Evolutionary conservation across 768 basidiomycete genomes (phyloP).

Genomic region (Dentipellis sp.): DNA sequence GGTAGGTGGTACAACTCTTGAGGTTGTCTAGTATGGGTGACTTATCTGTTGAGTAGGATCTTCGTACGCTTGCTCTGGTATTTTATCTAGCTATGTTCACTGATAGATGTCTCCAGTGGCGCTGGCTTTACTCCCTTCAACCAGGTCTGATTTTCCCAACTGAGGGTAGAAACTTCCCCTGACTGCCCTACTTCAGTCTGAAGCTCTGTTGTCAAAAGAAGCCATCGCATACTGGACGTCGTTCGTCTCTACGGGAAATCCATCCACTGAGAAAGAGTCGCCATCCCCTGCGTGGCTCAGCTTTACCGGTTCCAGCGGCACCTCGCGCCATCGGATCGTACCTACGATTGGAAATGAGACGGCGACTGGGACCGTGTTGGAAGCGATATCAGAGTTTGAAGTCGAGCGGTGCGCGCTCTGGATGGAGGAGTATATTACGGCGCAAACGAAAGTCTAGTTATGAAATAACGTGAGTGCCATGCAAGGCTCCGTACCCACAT

Average conservation of each 20-base stretch:
- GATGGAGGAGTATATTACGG: not conserved
- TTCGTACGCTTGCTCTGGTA: not conserved
- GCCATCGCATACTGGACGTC: slow-evolving; percentile 39
- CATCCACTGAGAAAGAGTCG: slow-evolving; percentile 8
- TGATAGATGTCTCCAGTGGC: no score
- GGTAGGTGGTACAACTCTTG: slow-evolving; percentile 19
- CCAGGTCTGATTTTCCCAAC: no score
- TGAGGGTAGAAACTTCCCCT: no score
- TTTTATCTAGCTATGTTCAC: no score
- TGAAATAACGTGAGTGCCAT: no score
- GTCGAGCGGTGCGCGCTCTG: not conserved
- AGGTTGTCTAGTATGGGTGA: not conserved
- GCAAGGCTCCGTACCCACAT: no score
- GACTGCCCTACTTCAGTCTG: slow-evolving; percentile 21
- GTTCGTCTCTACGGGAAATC: slow-evolving; percentile 20
- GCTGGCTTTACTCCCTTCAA: no score
- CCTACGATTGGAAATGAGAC: not conserved
- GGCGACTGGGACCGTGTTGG: not conserved
- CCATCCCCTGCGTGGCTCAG: not conserved
- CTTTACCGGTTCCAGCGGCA: not conserved
- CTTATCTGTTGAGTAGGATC: not conserved
- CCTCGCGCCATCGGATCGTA: not conserved
- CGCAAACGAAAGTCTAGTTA: not conserved
- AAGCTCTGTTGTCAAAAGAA: slow-evolving; percentile 27
- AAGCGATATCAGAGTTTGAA: not conserved